Percentiles rank a stretch among this genome's conserved stretches.
Conservation (phyloP, 2,329 filamentous ascomycete species). For the Curvularia eragrostidis region DNA sequence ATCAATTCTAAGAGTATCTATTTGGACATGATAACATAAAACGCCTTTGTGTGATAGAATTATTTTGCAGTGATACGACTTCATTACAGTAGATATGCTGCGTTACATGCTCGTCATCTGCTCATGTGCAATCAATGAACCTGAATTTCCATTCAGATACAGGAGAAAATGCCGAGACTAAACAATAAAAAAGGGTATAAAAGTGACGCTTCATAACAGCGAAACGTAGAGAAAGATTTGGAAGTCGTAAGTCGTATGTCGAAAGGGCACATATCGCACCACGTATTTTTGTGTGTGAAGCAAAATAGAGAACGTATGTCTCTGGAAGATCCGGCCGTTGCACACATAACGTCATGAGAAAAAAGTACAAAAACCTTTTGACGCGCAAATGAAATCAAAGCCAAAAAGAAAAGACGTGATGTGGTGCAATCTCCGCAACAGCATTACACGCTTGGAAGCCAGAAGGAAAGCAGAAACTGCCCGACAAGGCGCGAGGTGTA, state of each 20-base stretch:
- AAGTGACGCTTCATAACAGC: not conserved
- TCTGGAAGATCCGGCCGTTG: not conserved
- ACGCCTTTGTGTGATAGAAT: not conserved
- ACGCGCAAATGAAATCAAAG: not conserved
- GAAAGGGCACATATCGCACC: not conserved
- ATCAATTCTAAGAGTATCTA: not conserved
- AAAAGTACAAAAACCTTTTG: not conserved
- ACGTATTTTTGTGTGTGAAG: conserved; percentile 5
- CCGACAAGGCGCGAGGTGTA: conserved; percentile 55
- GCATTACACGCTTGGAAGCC: conserved; percentile 31
- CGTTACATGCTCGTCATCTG: not conserved
- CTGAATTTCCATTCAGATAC: not conserved
- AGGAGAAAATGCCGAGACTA: not conserved
- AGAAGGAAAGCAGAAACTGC: conserved; percentile 51
- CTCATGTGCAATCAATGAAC: not conserved
- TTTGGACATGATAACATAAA: not conserved
- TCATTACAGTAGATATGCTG: not conserved
- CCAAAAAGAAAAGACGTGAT: not conserved
- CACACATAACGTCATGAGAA: conserved; percentile 1
- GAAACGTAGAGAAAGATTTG: not conserved
- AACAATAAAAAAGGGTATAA: conserved; percentile 15
- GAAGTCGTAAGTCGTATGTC: conserved; percentile 7
- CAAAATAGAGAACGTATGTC: not conserved
- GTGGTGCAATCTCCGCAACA: not conserved
- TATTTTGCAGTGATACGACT: not conserved